Conservation (phyloP, 805 yeast genomes). For the Diddensiella transvaalensis region DNA sequence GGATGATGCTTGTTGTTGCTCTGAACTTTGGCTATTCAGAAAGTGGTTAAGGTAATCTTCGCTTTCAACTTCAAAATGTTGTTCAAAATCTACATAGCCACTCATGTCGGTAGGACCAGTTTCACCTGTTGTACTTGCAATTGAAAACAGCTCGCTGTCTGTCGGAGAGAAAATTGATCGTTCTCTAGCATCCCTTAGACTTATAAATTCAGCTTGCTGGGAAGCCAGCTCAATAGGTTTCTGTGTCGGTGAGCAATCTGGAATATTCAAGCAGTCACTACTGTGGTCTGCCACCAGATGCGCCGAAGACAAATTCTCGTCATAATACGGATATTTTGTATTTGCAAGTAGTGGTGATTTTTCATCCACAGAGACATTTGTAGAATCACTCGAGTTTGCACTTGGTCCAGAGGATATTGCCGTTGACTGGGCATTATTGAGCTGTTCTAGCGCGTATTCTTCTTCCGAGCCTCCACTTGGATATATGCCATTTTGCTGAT, state of each 20-base stretch:
- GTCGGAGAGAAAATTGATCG: neutral
- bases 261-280: neutral
- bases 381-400: neutral
- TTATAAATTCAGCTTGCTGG: neutral
- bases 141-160: neutral
- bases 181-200: neutral
- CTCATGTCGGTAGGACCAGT: neutral
- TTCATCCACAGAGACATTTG: neutral
- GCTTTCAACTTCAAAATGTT: neutral
- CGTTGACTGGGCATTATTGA: too few relatives aligned
- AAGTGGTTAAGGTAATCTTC: neutral
- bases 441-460: too few relatives aligned
- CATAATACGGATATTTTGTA: neutral
- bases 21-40: neutral
- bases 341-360: neutral
- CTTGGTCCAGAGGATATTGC: neutral
- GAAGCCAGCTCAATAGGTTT: neutral
- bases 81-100: neutral
- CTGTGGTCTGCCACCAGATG: neutral
- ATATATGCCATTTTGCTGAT: too few relatives aligned
- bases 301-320: neutral
- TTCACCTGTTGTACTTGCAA: neutral
- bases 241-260: neutral
- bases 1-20: neutral
- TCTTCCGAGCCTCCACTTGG: too few relatives aligned